phyloP scores from a whole-genome alignment of 139 green algal genomes.

The Chlorella sp. region DNA sequence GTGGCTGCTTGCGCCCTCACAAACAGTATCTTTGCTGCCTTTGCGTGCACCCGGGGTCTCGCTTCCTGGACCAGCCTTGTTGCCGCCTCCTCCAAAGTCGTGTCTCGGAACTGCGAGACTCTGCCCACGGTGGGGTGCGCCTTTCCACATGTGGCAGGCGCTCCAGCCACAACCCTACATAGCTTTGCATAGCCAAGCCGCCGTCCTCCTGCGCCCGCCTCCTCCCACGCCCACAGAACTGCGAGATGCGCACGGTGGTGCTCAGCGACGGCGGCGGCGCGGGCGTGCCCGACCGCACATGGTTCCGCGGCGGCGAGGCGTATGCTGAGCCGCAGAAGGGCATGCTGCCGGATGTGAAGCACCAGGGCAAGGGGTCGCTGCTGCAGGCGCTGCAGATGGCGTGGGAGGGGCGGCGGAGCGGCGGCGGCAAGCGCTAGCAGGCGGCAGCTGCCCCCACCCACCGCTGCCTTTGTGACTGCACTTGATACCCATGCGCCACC shows the following conservation, averaged over 20 bases:
- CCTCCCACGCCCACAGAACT: slow-evolving; percentile 44
- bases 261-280: slow-evolving; percentile 50
- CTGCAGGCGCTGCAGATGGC: slow-evolving; percentile 1
- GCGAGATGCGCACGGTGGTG: slow-evolving; percentile 64
- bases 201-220: neutral
- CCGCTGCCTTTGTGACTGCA: no score
- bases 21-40: no score
- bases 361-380: slow-evolving; percentile 13
- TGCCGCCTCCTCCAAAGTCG: no score
- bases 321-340: slow-evolving; percentile 30
- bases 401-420: neutral
- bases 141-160: no score
- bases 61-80: no score
- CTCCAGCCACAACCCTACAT: neutral
- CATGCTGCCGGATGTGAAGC: slow-evolving; percentile 27
- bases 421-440: neutral
- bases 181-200: neutral
- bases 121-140: no score
- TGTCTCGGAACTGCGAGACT: no score
- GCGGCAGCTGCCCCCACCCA: neutral
- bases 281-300: slow-evolving; percentile 29
- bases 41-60: no score
- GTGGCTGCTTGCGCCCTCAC: no score
- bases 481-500: no score
- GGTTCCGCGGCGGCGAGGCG: slow-evolving; percentile 38